Conservation (phyloP, 352 stramenopile genomes). For the Pythium apleroticum region DNA sequence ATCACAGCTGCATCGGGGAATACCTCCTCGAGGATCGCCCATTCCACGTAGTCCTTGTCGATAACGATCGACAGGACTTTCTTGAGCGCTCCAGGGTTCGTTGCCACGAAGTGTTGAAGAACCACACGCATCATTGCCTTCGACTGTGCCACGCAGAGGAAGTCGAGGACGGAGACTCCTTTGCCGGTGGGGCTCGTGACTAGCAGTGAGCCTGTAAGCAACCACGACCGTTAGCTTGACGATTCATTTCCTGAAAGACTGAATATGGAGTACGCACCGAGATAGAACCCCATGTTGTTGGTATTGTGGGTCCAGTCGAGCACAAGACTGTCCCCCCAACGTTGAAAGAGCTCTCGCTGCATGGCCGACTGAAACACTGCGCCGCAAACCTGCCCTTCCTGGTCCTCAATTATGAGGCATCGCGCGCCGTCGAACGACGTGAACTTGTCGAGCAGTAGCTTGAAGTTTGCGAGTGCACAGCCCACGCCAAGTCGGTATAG, state of each 20-base stretch:
- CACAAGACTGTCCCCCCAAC: conserved; percentile 16
- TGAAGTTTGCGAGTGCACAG: background rate
- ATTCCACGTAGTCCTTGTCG: conserved; percentile 34
- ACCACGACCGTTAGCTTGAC: background rate
- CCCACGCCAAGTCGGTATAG: background rate
- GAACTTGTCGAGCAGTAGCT: conserved; percentile 7
- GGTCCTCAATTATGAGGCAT: conserved; percentile 8
- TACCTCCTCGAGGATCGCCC: background rate
- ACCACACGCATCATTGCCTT: conserved; percentile 19
- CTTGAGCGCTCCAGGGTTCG: background rate
- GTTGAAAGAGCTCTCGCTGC: conserved; percentile 19
- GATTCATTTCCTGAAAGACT: conserved; percentile 1
- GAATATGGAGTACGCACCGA: too few species aligned
- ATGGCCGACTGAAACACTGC: conserved; percentile 14
- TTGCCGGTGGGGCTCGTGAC: conserved; percentile 21
- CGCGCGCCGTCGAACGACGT: background rate
- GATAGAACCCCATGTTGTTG: conserved; percentile 25
- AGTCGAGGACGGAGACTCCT: conserved; percentile 28
- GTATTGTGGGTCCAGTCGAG: conserved; percentile 31
- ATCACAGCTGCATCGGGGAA: conserved; percentile 11
- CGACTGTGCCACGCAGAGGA: conserved; percentile 24
- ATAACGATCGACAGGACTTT: conserved; percentile 26
- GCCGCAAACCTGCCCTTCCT: conserved; percentile 11
- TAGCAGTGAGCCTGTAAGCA: conserved; percentile 18
- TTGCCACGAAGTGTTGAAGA: conserved; percentile 13